Base-by-base conservation (phyloP, 352 stramenopile genomes). In the Aphanomyces cochlioides region DNA sequence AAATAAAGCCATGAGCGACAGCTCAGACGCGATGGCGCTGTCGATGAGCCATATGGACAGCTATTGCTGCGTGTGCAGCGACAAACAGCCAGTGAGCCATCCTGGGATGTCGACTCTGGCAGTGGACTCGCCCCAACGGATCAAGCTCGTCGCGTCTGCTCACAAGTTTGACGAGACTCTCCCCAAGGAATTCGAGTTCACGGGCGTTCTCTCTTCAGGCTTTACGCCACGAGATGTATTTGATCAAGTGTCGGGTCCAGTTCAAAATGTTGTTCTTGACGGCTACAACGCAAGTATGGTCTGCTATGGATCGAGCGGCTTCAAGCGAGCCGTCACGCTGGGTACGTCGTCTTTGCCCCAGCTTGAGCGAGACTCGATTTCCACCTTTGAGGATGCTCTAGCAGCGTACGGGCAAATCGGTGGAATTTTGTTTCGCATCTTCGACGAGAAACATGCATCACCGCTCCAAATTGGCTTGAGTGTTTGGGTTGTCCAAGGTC, bases 241-340 rank as follows among this genome's bases (percentile, higher is more conserved):
- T 43, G 50, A 50, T 19, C 21, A 13, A 15, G 50, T 69, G 21
- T 47, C 36, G 4, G 54, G 43, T 15, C 63, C 63, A 3, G 28
- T 69, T n/a, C 34, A 69, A 37, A n/a, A 69, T 17, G 45, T 69
- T 17, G 63, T 69, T 15, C 45, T 38, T 17, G 40, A 69, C 34
- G 63, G 63, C 12, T 69, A 38, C 50, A 69, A 69, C 43, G 47
- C 63, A 37, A 69, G 63, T 17, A 47, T 69, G 50, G 21, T 69
- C 8, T 69, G 63, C 50, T 69, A 69, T 39, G 63, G 63, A 12
- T 17, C 21, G 19, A 47, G 37, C 5, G 28, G 15, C 13, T 50
- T 47, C 13, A 69, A 69, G 63, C 63, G 63, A 37, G 47, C 63
- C 37, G 17, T 40, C 5, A 61, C 63, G 13, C 15, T 69, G 13